Base-by-base conservation (phyloP, 2,329 filamentous ascomycete species). In the Ascochyta viciae-villosae region DNA sequence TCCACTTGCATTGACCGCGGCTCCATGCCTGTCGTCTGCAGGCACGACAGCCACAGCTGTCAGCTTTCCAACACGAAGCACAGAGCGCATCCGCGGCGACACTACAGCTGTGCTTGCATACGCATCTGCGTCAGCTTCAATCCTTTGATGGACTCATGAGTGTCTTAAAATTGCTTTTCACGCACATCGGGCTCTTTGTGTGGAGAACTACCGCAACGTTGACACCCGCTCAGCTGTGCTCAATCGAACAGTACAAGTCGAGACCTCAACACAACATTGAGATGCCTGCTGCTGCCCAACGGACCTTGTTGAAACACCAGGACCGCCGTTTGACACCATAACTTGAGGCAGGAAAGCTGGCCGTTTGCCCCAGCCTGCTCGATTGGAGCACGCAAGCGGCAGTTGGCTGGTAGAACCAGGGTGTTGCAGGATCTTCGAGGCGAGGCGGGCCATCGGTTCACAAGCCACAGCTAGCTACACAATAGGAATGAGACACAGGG, bases 401-500 rank as follows among this genome's bases (percentile, higher is more conserved):
- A 43, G 44, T 48, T 56, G 31, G 39, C 46, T 50, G 46, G 47
- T 50, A 41, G 47, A 51, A 56, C 53, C 50, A 27, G 53, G 53
- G 50, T 51, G 4, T 39, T n/a, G 43, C 51, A 56, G 53, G 53
- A 56, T 56, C 35, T 43, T 16, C 47, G 47, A 51, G 53, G 42
- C 47, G 42, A 46, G 47, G n/a, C 53, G 53, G 53, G 29, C 33
- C 48, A 34, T 39, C 53, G 37, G 38, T 43, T 51, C 33, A 51
- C 37, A 43, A 51, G 53, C 53, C 53, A 56, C 53, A 56, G 40
- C 53, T 56, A 56, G 13, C 31, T 13, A 56, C 42, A 9, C 7
- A 48, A 47, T 2, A 8, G 42, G 53, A 47, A 10, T 22, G 29
- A 33, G n/a, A 39, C 35, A 56, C 53, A 56, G 53, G 53, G 53